These are phyloP conservation scores for Tardiomyces digboiensis DNA, from an alignment of 1,139 yeast genomes.

Conservation along the genomic window DNA sequence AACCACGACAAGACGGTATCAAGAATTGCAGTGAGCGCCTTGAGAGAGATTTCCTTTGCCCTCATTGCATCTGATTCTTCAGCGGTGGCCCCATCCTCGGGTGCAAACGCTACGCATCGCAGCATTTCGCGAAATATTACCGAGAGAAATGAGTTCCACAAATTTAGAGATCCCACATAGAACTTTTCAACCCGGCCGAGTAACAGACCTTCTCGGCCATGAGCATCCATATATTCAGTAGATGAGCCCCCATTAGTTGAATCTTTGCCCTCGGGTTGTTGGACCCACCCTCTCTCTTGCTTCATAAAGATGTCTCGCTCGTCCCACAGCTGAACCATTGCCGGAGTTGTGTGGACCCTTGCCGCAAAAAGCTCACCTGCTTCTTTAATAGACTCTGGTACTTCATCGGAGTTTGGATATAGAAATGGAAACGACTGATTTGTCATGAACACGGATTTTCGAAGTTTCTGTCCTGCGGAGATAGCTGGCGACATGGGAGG, in stretches of 20 bases:
- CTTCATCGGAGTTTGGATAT: slow-evolving; percentile 39
- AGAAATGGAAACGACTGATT: slow-evolving; percentile 75
- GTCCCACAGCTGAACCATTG: slow-evolving; percentile 58
- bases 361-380: slow-evolving; percentile 58
- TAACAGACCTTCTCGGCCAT: slow-evolving; percentile 32
- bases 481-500: slow-evolving; percentile 58
- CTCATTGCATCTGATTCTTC: slow-evolving; percentile 43
- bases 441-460: slow-evolving; percentile 62
- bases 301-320: slow-evolving; percentile 62
- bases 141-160: slow-evolving; percentile 51
- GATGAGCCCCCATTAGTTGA: slow-evolving; percentile 6
- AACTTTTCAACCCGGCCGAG: slow-evolving; percentile 52
- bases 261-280: slow-evolving; percentile 5
- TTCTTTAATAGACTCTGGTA: slow-evolving; percentile 73
- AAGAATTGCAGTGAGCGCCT: slow-evolving; percentile 50
- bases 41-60: slow-evolving; percentile 55
- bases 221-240: slow-evolving; percentile 5
- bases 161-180: slow-evolving; percentile 43
- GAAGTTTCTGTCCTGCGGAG: slow-evolving; percentile 46
- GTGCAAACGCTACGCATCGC: slow-evolving; percentile 24
- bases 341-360: slow-evolving; percentile 56
- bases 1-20: slow-evolving; percentile 62
- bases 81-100: slow-evolving; percentile 8
- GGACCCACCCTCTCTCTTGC: slow-evolving; percentile 63
- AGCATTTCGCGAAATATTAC: slow-evolving; percentile 57